Percentiles rank a stretch among this genome's conserved stretches.
Evolutionary conservation across 345 rosid species (phyloP).

Genomic region (Eucalyptus brandiana): DNA sequence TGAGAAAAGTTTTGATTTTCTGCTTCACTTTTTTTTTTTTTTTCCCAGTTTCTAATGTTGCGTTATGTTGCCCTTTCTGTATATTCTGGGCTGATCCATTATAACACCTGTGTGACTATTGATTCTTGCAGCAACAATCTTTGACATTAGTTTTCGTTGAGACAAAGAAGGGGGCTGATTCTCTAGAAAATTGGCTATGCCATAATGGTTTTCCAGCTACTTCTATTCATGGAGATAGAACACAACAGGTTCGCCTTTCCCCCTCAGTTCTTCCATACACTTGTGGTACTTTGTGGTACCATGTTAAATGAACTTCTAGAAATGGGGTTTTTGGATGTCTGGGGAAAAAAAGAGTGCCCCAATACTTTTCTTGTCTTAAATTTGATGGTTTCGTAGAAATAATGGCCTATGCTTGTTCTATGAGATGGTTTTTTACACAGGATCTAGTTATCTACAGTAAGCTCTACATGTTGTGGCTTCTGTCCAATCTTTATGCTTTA

Average conservation of each 20-base stretch:
- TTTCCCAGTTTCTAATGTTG: not conserved
- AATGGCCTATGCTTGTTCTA: not conserved
- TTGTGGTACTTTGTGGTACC: not conserved
- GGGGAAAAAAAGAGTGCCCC: not conserved
- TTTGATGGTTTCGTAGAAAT: not conserved
- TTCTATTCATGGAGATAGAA: slow-evolving; percentile 90
- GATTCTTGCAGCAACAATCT: slow-evolving; percentile 79
- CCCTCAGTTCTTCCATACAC: not conserved
- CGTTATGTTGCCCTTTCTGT: not conserved
- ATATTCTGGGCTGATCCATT: not conserved
- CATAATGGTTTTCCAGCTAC: slow-evolving; percentile 90
- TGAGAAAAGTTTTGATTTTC: not conserved
- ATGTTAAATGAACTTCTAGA: not conserved
- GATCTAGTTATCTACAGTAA: not conserved
- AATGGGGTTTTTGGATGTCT: not conserved
- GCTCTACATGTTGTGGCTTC: not conserved
- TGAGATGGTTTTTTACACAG: not conserved
- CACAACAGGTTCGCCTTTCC: slow-evolving; percentile 52
- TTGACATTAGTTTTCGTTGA: slow-evolving; percentile 97
- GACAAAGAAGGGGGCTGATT: slow-evolving; percentile 96
- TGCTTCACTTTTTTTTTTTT: not conserved
- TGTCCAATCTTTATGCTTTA: not conserved
- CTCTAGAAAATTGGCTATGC: slow-evolving; percentile 85
- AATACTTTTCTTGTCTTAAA: not conserved
- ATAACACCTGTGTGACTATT: not conserved